phyloP scores from a whole-genome alignment of 2,329 filamentous ascomycete species.

The Fusarium multiceps region DNA sequence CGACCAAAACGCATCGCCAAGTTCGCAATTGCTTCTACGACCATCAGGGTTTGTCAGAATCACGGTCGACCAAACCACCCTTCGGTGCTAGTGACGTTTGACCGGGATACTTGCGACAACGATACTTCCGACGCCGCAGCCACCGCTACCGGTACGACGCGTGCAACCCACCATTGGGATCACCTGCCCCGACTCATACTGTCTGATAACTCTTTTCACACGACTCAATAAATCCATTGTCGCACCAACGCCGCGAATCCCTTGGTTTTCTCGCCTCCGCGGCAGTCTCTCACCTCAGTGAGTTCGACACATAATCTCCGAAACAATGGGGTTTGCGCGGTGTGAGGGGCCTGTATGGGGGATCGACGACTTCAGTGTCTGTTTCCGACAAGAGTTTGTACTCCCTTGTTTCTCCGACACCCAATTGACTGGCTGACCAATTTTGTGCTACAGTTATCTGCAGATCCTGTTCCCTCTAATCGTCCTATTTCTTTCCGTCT shows the following conservation, averaged over 20 bases:
- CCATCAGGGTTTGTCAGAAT: conserved; percentile 18
- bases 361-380: conserved; percentile 71
- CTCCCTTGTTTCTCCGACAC: conserved; percentile 5
- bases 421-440: conserved; percentile 27
- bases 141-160: conserved; percentile 34
- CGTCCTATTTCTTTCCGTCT: conserved; percentile 75
- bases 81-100: conserved; percentile 17
- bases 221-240: conserved; percentile 13
- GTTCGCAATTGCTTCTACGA: conserved; percentile 3
- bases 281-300: conserved; percentile 28
- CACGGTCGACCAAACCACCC: conserved; percentile 16
- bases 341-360: conserved; percentile 71
- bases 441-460: conserved; percentile 49
- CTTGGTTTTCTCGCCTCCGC: conserved; percentile 13
- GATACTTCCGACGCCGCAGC: conserved; percentile 30
- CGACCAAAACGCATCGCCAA: background rate
- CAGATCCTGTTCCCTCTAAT: conserved; percentile 82
- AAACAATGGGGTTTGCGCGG: conserved; percentile 62
- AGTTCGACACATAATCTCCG: conserved; percentile 30
- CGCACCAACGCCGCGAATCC: conserved; percentile 17
- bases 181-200: conserved; percentile 12
- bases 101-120: conserved; percentile 35
- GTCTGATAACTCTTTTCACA: conserved; percentile 3
- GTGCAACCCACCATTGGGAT: conserved; percentile 31
- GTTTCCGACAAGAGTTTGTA: conserved; percentile 75